These are phyloP conservation scores for Chytridium lagenaria DNA, from an alignment of 371 early-diverging fungal species.

Conservation along the genomic window DNA sequence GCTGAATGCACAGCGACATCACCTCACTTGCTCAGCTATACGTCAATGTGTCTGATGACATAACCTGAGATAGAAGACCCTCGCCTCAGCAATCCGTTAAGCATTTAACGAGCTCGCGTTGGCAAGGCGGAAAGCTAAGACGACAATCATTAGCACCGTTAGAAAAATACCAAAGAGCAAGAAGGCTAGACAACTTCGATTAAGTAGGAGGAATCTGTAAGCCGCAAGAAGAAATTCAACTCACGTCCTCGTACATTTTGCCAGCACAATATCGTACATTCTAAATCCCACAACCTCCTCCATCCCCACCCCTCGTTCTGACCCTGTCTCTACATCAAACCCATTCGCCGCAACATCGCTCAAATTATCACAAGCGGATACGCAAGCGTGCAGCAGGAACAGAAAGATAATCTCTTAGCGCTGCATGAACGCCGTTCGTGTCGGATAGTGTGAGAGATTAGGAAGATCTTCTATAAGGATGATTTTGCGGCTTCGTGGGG, in stretches of 20 bases:
- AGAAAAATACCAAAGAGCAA: no score
- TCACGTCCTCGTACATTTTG: not conserved
- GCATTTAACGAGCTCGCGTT: no score
- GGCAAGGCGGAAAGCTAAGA: no score
- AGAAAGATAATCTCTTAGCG: conserved; percentile 43
- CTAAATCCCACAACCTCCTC: conserved; percentile 19
- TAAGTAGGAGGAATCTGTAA: no score
- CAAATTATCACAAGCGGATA: conserved; percentile 56
- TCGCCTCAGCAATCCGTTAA: no score
- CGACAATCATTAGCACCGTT: no score
- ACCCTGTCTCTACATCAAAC: conserved; percentile 22
- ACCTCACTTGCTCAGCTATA: no score
- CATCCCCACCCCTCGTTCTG: conserved; percentile 22
- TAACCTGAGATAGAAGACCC: no score
- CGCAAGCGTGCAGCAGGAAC: conserved; percentile 24
- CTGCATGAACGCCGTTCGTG: conserved; percentile 52
- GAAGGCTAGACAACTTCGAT: no score
- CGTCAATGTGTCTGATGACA: no score
- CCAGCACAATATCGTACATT: conserved; percentile 16
- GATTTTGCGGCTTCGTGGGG: conserved; percentile 22
- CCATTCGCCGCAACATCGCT: conserved; percentile 52
- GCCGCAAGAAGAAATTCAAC: no score
- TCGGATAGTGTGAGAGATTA: conserved; percentile 46
- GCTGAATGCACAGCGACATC: no score
- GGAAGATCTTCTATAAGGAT: conserved; percentile 69